Percentiles rank a stretch among this genome's conserved stretches.
Conservation (phyloP, 1,284 basidiomycete species). For the Pseudomicrostroma phylloplanum region DNA sequence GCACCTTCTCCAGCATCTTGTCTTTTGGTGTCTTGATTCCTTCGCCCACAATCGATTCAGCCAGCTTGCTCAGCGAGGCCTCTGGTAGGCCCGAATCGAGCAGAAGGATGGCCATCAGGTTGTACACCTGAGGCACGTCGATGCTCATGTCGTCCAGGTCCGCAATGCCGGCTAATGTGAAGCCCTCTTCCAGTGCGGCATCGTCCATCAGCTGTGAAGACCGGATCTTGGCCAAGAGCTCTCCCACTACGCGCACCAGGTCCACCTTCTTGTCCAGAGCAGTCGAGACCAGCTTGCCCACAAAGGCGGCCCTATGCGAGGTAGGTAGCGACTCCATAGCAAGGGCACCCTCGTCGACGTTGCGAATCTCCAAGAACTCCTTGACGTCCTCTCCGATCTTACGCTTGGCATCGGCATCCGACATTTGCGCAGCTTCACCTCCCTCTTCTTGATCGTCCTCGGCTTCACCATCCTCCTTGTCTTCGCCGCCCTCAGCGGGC, state of each 20-base stretch:
- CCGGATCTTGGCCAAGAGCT: slow-evolving; percentile 41
- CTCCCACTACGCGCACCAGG: slow-evolving; percentile 61
- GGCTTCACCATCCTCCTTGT: slow-evolving; percentile 7
- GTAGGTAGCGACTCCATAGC: slow-evolving; percentile 58
- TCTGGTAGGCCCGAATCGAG: slow-evolving; percentile 29
- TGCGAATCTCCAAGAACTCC: slow-evolving; percentile 57
- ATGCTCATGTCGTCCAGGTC: slow-evolving; percentile 77
- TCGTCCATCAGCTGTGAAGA: slow-evolving; percentile 34
- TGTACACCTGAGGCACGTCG: slow-evolving; percentile 79
- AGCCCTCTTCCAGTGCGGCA: slow-evolving; percentile 62
- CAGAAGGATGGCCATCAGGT: slow-evolving; percentile 60
- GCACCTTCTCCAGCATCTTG: slow-evolving; percentile 47
- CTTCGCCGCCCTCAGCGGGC: slow-evolving; percentile 33
- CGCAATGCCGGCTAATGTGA: slow-evolving; percentile 62
- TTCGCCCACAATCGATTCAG: slow-evolving; percentile 43
- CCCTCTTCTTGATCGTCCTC: slow-evolving; percentile 43
- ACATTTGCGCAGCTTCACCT: slow-evolving; percentile 54
- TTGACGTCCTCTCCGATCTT: slow-evolving; percentile 63
- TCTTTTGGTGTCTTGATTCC: slow-evolving; percentile 46
- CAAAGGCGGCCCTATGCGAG: slow-evolving; percentile 62
- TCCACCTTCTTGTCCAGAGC: slow-evolving; percentile 75
- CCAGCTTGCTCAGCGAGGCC: slow-evolving; percentile 42
- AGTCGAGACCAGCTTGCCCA: slow-evolving; percentile 66
- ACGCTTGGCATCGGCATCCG: slow-evolving; percentile 65
- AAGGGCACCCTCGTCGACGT: slow-evolving; percentile 75